Conservation (phyloP, 768 basidiomycete genomes). For the Rhodotorula kratochvilovae region DNA sequence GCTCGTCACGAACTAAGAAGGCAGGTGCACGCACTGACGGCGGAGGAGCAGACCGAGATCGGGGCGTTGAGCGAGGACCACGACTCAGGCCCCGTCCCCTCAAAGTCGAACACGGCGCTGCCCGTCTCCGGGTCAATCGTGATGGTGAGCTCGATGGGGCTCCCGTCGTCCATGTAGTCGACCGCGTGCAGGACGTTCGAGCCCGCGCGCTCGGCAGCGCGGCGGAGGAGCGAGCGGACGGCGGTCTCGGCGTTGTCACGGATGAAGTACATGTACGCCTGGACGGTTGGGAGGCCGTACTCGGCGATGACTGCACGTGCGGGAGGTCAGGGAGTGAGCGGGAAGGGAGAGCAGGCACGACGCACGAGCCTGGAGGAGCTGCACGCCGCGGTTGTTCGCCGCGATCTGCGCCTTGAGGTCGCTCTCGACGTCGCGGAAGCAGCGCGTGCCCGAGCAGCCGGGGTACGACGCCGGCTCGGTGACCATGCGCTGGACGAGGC, state of each 20-base stretch:
- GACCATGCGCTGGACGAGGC: slow-evolving; percentile 72
- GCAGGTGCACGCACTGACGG: slow-evolving; percentile 70
- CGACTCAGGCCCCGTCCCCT: slow-evolving; percentile 48
- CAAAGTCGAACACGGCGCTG: slow-evolving; percentile 77
- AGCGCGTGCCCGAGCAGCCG: slow-evolving; percentile 79
- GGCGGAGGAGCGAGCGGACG: slow-evolving; percentile 73
- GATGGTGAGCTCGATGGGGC: slow-evolving; percentile 63
- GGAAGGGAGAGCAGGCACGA: background rate
- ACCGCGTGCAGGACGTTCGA: slow-evolving; percentile 62
- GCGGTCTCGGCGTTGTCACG: slow-evolving; percentile 79
- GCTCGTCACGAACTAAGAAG: slow-evolving; percentile 50
- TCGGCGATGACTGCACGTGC: slow-evolving; percentile 62
- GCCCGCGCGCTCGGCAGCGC: slow-evolving; percentile 67
- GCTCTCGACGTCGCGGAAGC: slow-evolving; percentile 82
- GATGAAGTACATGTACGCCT: slow-evolving; percentile 59
- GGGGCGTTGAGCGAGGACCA: slow-evolving; percentile 81
- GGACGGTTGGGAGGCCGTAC: slow-evolving; percentile 77
- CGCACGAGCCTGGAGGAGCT: slow-evolving; percentile 42
- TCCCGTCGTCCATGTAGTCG: slow-evolving; percentile 84
- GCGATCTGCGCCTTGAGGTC: slow-evolving; percentile 92
- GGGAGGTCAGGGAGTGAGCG: too few species aligned
- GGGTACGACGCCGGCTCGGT: slow-evolving; percentile 67
- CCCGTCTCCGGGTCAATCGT: slow-evolving; percentile 70
- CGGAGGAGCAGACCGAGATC: slow-evolving; percentile 77
- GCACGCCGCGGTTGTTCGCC: slow-evolving; percentile 74